Percentiles rank a stretch among this genome's conserved stretches.
Conservation (phyloP, 164 flowering plant species). For the Buxus sempervirens region DNA sequence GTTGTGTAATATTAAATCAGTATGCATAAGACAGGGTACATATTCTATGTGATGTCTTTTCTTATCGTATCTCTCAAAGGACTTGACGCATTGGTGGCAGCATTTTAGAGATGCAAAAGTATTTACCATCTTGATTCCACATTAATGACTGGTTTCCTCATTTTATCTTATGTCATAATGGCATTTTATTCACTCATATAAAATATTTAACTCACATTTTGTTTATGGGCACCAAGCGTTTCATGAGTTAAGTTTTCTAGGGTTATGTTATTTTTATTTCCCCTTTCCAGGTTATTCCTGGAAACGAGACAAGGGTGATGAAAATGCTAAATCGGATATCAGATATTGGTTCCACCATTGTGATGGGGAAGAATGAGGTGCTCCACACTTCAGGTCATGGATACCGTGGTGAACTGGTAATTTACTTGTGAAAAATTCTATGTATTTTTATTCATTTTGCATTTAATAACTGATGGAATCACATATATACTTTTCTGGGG, state of each 20-base stretch:
- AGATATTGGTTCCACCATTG: conserved; percentile 85
- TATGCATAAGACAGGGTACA: not conserved
- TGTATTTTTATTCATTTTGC: not conserved
- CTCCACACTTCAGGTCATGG: conserved; percentile 99
- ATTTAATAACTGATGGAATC: not conserved
- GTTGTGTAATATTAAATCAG: not conserved
- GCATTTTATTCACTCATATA: not conserved
- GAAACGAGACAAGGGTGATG: conserved; percentile 96
- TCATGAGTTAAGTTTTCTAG: not conserved
- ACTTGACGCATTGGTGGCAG: not conserved
- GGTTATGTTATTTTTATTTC: not conserved
- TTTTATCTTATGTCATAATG: not conserved
- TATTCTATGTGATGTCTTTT: too few relatives aligned
- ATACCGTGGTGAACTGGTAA: conserved; percentile 88
- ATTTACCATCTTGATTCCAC: not conserved
- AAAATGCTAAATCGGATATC: conserved; percentile 93
- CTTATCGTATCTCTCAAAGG: too few relatives aligned
- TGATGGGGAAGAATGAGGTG: conserved; percentile 85
- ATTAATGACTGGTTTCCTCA: not conserved
- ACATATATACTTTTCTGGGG: too few relatives aligned
- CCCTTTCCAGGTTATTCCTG: conserved; percentile 79
- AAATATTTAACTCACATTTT: not conserved
- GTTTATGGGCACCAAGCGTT: not conserved
- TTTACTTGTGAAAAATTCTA: conserved; percentile 3
- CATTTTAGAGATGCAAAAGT: not conserved